phyloP scores from a whole-genome alignment of 73 alveolate species.

The Tetrahymena thermophila region DNA sequence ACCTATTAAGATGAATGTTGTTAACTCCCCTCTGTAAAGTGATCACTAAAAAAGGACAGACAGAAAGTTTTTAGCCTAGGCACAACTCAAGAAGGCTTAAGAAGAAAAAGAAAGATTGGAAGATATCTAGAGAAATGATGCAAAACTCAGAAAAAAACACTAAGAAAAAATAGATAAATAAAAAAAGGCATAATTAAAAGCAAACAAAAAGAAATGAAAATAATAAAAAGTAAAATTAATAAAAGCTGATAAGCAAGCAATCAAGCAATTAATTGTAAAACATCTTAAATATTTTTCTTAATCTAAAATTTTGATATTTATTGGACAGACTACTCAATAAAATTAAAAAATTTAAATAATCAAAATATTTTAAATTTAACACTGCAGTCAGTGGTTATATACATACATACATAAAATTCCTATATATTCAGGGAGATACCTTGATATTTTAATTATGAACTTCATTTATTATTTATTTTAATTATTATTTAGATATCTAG shows the following conservation, averaged over 20 bases:
- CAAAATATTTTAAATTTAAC: no score
- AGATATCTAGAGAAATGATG: constrained; percentile 65
- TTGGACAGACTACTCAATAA: neutral
- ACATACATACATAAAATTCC: no score
- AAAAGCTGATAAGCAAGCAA: neutral
- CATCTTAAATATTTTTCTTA: neutral
- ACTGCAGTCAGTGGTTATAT: no score
- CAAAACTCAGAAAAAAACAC: constrained; percentile 52
- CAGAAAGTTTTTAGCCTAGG: constrained; percentile 48
- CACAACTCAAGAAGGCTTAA: constrained; percentile 79
- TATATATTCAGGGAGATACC: no score
- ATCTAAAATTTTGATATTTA: neutral
- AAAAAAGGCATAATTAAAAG: neutral
- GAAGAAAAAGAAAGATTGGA: constrained; percentile 80
- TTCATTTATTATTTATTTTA: no score
- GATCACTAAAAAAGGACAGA: constrained; percentile 82
- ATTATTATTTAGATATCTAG: no score
- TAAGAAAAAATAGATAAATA: neutral
- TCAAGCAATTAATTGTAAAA: no score
- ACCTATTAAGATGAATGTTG: constrained; percentile 28
- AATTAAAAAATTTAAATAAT: no score
- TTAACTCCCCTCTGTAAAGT: constrained; percentile 32
- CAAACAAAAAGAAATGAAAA: neutral
- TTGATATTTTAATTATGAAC: no score
- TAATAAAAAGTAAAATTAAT: neutral